phyloP scores from a whole-genome alignment of 768 basidiomycete genomes.

The Myochromella boudieri region DNA sequence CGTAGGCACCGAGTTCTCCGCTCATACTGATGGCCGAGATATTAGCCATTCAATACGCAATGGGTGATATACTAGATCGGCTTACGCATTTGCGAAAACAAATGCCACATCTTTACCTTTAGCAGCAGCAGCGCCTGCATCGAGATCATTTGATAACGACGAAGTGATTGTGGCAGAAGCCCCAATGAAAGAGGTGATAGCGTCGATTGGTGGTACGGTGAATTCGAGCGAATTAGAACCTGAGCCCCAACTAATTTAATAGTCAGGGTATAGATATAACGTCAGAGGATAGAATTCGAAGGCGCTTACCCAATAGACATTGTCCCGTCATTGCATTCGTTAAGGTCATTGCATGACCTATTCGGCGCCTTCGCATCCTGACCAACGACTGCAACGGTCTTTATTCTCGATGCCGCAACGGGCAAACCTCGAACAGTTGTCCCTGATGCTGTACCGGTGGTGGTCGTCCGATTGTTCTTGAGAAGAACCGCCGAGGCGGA shows the following conservation, averaged over 20 bases:
- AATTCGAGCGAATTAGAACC: conserved; percentile 48
- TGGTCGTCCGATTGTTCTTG: conserved; percentile 55
- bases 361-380: conserved; percentile 57
- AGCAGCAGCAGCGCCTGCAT: conserved; percentile 38
- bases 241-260: conserved; percentile 42
- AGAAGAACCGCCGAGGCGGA: conserved; percentile 66
- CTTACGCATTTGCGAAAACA: conserved; percentile 60
- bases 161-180: conserved; percentile 38
- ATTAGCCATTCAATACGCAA: background rate
- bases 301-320: conserved; percentile 58
- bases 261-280: conserved; percentile 17
- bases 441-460: conserved; percentile 31
- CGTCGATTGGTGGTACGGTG: conserved; percentile 45
- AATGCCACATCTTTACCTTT: conserved; percentile 53
- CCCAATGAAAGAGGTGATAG: conserved; percentile 40
- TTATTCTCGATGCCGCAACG: conserved; percentile 45
- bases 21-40: conserved; percentile 39
- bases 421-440: conserved; percentile 42
- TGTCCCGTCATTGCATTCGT: conserved; percentile 56
- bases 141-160: conserved; percentile 43
- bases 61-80: conserved; percentile 2
- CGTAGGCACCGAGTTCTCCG: conserved; percentile 55
- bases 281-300: too few relatives aligned
- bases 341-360: conserved; percentile 45
- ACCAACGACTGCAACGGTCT: conserved; percentile 58